Evolutionary conservation across 2,329 filamentous ascomycete genomes (phyloP), one percentile per base, ranked within the genome.

Genomic region (Pyricularia pennisetigena): DNA sequence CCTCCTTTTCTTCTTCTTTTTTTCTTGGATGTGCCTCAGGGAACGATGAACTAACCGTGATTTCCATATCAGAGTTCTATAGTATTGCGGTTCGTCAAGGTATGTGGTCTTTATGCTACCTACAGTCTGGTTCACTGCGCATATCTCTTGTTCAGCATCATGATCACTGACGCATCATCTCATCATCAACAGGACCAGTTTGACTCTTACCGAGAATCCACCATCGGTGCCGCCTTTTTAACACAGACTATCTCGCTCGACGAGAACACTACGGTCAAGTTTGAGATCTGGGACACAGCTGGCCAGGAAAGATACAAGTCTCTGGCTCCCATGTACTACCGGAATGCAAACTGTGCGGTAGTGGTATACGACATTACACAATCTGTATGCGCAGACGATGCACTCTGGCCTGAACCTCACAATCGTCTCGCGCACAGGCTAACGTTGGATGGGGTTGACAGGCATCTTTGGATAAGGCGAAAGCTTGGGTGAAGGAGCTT

Each of bases 351-450:
- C 87, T 98, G 95, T 82, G 95, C 96, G 69, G 94, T 99, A 35
- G 94, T 99, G 65, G 95, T 99, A 73, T 99, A 99, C 81, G 95
- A 99, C 82, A 98, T 99, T 77, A 99, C 95, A 76, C 95, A 99
- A 87, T 93, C 95, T 73, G 95, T 99, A 89, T 71, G 91, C 81
- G 66, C 35, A 67, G 35, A 57, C 30, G 35, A 49, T 32, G 67
- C 63, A 69, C 66, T 29, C 64, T 35, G n/a, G 32, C 30, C 61
- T 54, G n/a, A 41, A 57, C 54, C 67, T 14, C 65, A 65, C 64
- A 10, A 30, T 63, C 70, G 41, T 54, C 10, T 57, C 4, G 28
- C 41, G 57, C 12, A 30, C 26, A 57, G 1, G 35, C 65, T 54
- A 28, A 62, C 16, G 4, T 62, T 29, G 59, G 59, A 26, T n/a